phyloP scores from a whole-genome alignment of 1,284 basidiomycete genomes.

The Ustilago crameri region DNA sequence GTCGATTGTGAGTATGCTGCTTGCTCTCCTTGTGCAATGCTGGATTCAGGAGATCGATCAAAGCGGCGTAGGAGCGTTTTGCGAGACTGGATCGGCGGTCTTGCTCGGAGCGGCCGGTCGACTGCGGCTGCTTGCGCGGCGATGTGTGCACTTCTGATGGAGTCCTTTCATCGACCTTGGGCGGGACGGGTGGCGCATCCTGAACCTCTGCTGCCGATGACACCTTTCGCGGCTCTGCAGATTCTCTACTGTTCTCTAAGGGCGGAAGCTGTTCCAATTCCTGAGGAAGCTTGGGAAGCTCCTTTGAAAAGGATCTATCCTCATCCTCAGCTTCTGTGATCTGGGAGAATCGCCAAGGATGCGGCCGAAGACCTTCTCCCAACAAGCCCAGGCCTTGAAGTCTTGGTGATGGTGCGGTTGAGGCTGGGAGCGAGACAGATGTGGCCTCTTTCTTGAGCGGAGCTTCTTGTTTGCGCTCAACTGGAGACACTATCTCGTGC shows the following conservation, averaged over 20 bases:
- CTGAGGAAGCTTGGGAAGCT: conserved; percentile 16
- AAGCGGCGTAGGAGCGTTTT: conserved; percentile 43
- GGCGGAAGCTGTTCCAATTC: conserved; percentile 3
- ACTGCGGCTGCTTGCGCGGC: conserved; percentile 3
- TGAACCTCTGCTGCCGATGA: conserved; percentile 4
- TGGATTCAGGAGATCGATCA: conserved; percentile 46
- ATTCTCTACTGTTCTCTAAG: conserved; percentile 29
- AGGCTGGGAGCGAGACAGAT: conserved; percentile 14
- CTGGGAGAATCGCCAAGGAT: conserved; percentile 41
- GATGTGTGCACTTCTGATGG: not conserved
- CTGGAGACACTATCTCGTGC: conserved; percentile 8
- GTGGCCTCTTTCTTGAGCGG: conserved; percentile 1
- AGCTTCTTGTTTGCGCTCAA: not conserved
- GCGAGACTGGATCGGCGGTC: conserved; percentile 39
- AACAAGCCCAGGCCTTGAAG: conserved; percentile 26
- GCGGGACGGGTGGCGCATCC: not conserved
- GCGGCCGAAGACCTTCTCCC: conserved; percentile 4
- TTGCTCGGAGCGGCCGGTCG: conserved; percentile 16
- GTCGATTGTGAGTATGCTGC: conserved; percentile 11
- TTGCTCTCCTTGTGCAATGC: conserved; percentile 37
- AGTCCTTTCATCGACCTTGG: not conserved
- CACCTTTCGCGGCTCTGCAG: conserved; percentile 5
- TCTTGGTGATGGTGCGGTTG: conserved; percentile 15
- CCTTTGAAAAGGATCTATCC: conserved; percentile 35
- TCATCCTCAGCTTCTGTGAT: conserved; percentile 48